phyloP scores from a whole-genome alignment of 495 filamentous ascomycete genomes.

The Aspergillus hancockii region DNA sequence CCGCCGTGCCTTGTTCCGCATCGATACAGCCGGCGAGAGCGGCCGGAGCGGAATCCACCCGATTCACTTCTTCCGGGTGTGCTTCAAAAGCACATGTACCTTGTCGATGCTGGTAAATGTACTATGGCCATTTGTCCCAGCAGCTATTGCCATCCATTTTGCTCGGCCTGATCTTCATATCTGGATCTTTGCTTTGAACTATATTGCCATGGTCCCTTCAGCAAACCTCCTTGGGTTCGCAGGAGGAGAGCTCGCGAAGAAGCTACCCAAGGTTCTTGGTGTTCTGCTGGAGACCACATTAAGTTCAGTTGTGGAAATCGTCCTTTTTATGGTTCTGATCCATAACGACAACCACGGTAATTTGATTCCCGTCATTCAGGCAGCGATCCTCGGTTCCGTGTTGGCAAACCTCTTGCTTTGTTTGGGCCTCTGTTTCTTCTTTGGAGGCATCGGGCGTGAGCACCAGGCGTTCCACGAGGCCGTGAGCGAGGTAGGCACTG shows the following conservation, averaged over 20 bases:
- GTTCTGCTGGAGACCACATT: conserved; percentile 76
- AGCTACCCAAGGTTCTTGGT: conserved; percentile 75
- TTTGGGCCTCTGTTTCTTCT: conserved; percentile 75
- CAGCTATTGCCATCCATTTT: conserved; percentile 66
- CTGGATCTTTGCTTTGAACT: conserved; percentile 69
- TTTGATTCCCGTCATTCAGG: conserved; percentile 72
- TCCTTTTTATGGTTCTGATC: conserved; percentile 76
- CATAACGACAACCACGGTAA: conserved; percentile 41
- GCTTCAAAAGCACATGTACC: conserved; percentile 58
- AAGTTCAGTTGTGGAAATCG: conserved; percentile 76
- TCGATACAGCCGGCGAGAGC: conserved; percentile 64
- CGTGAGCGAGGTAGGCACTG: conserved; percentile 79
- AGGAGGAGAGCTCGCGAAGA: conserved; percentile 76
- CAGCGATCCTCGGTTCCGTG: conserved; percentile 80
- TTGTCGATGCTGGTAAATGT: conserved; percentile 61
- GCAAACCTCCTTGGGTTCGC: conserved; percentile 88
- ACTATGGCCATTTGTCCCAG: conserved; percentile 75
- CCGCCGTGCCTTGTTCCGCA: conserved; percentile 38
- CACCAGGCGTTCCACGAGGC: conserved; percentile 72
- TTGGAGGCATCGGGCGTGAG: conserved; percentile 66
- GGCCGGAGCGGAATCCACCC: conserved; percentile 64
- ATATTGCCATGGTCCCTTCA: conserved; percentile 82
- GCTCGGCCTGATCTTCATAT: conserved; percentile 60
- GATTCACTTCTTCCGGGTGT: conserved; percentile 58
- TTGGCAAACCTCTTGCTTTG: conserved; percentile 77